Conservation (phyloP, 768 basidiomycete species). For the Termitomyces sp. region DNA sequence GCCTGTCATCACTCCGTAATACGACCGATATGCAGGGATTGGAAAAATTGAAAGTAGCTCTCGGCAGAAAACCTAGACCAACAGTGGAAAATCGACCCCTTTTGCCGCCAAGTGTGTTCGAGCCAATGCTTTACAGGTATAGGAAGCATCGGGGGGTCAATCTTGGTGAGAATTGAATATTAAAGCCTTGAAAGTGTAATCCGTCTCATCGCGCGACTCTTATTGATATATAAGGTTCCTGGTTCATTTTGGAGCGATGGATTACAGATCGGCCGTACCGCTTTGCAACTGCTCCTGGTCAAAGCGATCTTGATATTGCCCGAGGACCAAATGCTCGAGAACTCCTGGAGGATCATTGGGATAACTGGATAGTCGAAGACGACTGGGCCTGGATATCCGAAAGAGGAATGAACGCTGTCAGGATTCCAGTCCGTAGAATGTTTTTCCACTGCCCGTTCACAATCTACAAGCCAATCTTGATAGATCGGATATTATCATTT, state of each 20-base stretch:
- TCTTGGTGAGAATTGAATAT: constrained; percentile 48
- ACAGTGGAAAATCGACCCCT: not conserved
- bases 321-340: constrained; percentile 45
- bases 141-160: constrained; percentile 82
- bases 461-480: not conserved
- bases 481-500: constrained; percentile 77
- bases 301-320: constrained; percentile 73
- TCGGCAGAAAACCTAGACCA: not conserved
- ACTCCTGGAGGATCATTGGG: constrained; percentile 68
- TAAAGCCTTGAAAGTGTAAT: not conserved
- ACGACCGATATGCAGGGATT: not conserved
- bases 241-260: constrained; percentile 82
- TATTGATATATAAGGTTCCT: constrained; percentile 45
- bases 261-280: constrained; percentile 60
- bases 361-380: constrained; percentile 60
- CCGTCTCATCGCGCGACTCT: not conserved
- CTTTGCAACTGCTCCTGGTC: constrained; percentile 46
- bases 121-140: constrained; percentile 39
- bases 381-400: constrained; percentile 64
- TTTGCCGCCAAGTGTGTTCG: not conserved
- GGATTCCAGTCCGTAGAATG: constrained; percentile 49
- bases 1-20: not conserved
- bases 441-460: not conserved
- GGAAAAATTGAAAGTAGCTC: constrained; percentile 2
- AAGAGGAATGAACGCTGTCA: constrained; percentile 58